Evolutionary conservation across 78 protist genomes (phyloP).

Genomic region (Chrysochromulina parva): DNA sequence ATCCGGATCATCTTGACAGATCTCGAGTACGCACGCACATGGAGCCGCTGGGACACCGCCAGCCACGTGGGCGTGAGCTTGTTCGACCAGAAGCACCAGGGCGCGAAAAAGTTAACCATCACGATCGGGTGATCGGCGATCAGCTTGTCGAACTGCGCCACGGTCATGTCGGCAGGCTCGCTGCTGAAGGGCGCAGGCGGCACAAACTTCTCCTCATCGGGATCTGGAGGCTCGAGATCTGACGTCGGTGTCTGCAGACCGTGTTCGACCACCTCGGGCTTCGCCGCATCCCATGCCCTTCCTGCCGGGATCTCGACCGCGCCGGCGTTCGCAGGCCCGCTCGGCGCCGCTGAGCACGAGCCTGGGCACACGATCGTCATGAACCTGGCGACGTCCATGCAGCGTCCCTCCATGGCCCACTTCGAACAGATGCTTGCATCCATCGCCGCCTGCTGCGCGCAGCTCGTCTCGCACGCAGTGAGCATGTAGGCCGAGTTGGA

Average conservation of each 20-base stretch:
- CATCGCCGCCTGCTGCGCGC: not conserved
- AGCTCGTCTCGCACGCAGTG: not conserved
- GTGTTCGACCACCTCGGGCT: too few species aligned
- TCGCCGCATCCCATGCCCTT: too few species aligned
- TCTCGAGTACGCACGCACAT: not conserved
- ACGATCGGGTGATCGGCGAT: not conserved
- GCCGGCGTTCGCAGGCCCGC: not conserved
- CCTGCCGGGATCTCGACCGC: too few species aligned
- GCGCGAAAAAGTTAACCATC: slow-evolving; percentile 16
- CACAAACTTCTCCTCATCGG: not conserved
- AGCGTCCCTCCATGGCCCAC: not conserved
- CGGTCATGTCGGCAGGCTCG: not conserved
- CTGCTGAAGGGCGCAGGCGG: not conserved
- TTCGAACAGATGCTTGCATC: too few species aligned
- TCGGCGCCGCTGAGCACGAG: not conserved
- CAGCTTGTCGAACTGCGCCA: not conserved
- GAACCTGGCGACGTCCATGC: not conserved
- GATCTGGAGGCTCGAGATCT: not conserved
- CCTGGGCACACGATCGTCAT: not conserved
- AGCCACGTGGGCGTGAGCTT: not conserved
- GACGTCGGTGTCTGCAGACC: too few species aligned
- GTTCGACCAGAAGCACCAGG: slow-evolving; percentile 20
- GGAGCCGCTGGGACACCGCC: not conserved
- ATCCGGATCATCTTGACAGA: not conserved
- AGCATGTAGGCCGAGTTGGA: not conserved